Conservation (phyloP, 371 early-diverging fungal genomes). For the Mucor sp. region DNA sequence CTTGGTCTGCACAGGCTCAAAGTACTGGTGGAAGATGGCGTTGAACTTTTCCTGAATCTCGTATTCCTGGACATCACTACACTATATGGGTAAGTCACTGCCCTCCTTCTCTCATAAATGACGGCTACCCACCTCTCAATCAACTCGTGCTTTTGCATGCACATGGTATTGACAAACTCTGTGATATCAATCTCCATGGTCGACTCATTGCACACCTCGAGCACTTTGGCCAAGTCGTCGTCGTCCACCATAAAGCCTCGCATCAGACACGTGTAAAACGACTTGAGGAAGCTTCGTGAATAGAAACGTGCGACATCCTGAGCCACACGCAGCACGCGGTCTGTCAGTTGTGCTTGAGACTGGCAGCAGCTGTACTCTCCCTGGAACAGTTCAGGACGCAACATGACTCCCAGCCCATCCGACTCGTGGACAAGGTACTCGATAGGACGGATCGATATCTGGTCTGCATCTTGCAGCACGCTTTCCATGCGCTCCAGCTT, state of each 20-base stretch:
- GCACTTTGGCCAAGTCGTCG: conserved; percentile 58
- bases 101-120: too few species aligned
- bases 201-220: conserved; percentile 62
- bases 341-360: conserved; percentile 28
- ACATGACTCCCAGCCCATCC: conserved; percentile 40
- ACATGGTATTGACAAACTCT: conserved; percentile 65
- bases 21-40: conserved; percentile 60
- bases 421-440: conserved; percentile 40
- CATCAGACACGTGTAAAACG: conserved; percentile 65
- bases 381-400: conserved; percentile 37
- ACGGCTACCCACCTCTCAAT: conserved; percentile 45
- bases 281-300: conserved; percentile 62
- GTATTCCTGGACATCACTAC: conserved; percentile 37
- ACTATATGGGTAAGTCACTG: too few species aligned
- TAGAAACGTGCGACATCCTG: conserved; percentile 46
- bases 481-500: conserved; percentile 7
- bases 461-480: conserved; percentile 9
- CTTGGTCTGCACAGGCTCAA: conserved; percentile 55
- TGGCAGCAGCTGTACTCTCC: conserved; percentile 31
- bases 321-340: conserved; percentile 35
- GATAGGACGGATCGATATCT: conserved; percentile 22
- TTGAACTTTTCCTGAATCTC: conserved; percentile 56
- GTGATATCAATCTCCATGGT: conserved; percentile 74
- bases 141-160: conserved; percentile 44
- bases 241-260: conserved; percentile 57